Evolutionary conservation across 202 grass and related monocot genomes (phyloP), one percentile per base, ranked within the genome.

Genomic region (Digitaria exilis): DNA sequence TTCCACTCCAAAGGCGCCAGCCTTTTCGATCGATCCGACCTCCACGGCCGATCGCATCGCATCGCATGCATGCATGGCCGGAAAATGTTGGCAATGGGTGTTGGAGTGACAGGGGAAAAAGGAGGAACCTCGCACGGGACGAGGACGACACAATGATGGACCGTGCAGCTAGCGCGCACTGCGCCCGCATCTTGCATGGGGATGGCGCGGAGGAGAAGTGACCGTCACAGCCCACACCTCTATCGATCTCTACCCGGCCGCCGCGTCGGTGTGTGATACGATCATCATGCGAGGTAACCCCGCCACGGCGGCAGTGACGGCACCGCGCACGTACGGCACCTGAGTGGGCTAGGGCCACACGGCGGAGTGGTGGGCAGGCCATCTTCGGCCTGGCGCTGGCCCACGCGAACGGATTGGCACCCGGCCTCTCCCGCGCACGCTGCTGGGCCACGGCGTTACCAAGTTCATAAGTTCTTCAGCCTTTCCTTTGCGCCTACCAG

Each of bases 81-180:
- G 69, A 22, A 5, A 22, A 5, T 15, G 58, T 17, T 8, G 69
- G 26, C 45, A 50, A 18, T 31, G 57, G 57, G 55, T 57, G 65
- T 51, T 54, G 83, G 83, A 79, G 62, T 22, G 48, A 43, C n/a
- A 48, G 71, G 71, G 37, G 26, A n/a, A 48, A 31, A 35, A 5
- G 43, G 37, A 22, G 61, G 19, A 52, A 41, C 11, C n/a, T n/a
- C 37, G 12, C 21, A n/a, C 26, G 70, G 26, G 82, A 46, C 77
- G 37, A 39, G 26, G 82, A 46, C 77, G 37, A 39, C 77, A 86
- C 48, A 66, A 89, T 89, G 78, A 89, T 89, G 44, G 15, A n/a
- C 24, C 15, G 26, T 66, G 21, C 30, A 16, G 9, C 26, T n/a
- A 16, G 9, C 26, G 46, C 73, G 77, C 75, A 56, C 79, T 69